These are phyloP conservation scores for Quercus dentata DNA, from an alignment of 306 rosid genomes.

Conservation along the genomic window DNA sequence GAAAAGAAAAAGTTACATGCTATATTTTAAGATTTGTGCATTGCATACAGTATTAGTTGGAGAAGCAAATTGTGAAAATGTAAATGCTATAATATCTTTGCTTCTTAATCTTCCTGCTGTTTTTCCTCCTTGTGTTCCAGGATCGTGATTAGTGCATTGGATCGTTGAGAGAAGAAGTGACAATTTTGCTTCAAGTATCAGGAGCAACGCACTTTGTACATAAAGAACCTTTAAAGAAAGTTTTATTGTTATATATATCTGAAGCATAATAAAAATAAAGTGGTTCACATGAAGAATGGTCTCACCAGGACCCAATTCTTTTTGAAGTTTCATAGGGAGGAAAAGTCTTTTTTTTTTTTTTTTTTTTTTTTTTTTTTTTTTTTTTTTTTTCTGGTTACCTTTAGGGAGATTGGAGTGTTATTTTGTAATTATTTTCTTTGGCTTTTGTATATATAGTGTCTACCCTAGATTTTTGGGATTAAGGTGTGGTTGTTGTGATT, in stretches of 20 bases:
- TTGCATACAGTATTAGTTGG: too few relatives aligned
- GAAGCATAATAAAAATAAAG: slow-evolving; percentile 15
- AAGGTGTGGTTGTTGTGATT: background rate
- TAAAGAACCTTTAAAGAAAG: slow-evolving; percentile 17
- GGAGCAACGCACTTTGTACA: slow-evolving; percentile 35
- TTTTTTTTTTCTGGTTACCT: background rate
- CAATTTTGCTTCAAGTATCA: slow-evolving; percentile 10
- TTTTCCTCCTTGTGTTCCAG: slow-evolving; percentile 34
- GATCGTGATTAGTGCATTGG: slow-evolving; percentile 65
- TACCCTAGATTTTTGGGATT: too few relatives aligned
- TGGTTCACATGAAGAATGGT: slow-evolving; percentile 19
- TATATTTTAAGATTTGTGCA: too few relatives aligned
- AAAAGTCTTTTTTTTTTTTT: background rate
- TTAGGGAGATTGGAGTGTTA: background rate
- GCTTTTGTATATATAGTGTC: slow-evolving; percentile 2
- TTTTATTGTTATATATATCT: background rate
- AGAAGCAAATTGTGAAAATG: too few relatives aligned
- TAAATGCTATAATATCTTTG: too few relatives aligned
- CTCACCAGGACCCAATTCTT: slow-evolving; percentile 23
- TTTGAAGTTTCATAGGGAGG: slow-evolving; percentile 24
- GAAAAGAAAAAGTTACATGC: too few relatives aligned
- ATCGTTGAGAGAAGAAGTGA: slow-evolving; percentile 55
- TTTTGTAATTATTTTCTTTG: background rate
- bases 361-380: background rate
- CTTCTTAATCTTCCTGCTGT: background rate